phyloP scores from a whole-genome alignment of 2,329 filamentous ascomycete genomes.

The Pestalotiopsis fici region DNA sequence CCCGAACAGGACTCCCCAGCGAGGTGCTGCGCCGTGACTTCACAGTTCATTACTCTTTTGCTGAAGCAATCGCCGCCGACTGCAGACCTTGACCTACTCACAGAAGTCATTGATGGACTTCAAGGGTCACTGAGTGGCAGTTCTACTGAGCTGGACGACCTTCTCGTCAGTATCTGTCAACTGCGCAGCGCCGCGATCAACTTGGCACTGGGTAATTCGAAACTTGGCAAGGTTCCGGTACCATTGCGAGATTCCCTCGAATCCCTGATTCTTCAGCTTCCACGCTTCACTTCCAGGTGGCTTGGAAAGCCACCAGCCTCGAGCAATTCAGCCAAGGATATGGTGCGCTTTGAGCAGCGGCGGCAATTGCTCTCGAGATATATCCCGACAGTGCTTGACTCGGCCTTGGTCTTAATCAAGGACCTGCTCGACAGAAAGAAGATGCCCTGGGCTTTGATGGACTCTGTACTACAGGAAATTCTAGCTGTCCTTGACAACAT shows the following conservation, averaged over 20 bases:
- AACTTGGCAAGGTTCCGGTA: slow-evolving; percentile 13
- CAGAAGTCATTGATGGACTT: slow-evolving; percentile 53
- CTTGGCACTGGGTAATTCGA: slow-evolving; percentile 36
- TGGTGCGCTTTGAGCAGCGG: slow-evolving; percentile 63
- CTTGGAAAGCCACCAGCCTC: slow-evolving; percentile 57
- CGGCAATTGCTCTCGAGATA: slow-evolving; percentile 53
- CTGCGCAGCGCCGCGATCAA: slow-evolving; percentile 56
- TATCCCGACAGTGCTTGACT: slow-evolving; percentile 60
- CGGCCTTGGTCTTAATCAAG: slow-evolving; percentile 58
- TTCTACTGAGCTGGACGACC: slow-evolving; percentile 59
- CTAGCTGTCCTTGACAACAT: slow-evolving; percentile 54
- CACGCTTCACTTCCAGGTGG: slow-evolving; percentile 63
- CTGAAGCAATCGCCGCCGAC: slow-evolving; percentile 44
- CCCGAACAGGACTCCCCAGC: slow-evolving; percentile 46
- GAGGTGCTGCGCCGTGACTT: slow-evolving; percentile 51
- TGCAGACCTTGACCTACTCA: slow-evolving; percentile 42
- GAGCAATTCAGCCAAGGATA: slow-evolving; percentile 55
- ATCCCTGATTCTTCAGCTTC: slow-evolving; percentile 57
- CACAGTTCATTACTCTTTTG: slow-evolving; percentile 55
- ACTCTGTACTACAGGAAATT: slow-evolving; percentile 59
- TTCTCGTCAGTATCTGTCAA: slow-evolving; percentile 57
- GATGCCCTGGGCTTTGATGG: slow-evolving; percentile 55
- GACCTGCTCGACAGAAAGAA: slow-evolving; percentile 47
- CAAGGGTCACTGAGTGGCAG: slow-evolving; percentile 62
- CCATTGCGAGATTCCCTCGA: slow-evolving; percentile 44